Evolutionary conservation across 345 rosid genomes (phyloP), one percentile per base, ranked within the genome.

Genomic region (Crucihimalaya himalaica): DNA sequence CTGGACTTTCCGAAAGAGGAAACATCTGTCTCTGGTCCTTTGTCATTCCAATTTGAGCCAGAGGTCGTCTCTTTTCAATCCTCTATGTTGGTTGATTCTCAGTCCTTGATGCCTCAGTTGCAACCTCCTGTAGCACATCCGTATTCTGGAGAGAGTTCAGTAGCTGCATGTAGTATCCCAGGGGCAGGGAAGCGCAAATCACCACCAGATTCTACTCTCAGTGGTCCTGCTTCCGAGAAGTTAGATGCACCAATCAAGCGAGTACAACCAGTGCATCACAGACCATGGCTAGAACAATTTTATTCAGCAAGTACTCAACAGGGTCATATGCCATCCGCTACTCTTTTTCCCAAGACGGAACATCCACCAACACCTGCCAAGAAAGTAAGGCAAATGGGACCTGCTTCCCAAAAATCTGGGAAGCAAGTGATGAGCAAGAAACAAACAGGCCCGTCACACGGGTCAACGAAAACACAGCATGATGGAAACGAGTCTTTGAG

Each of bases 241-340:
- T 65, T 73, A 23, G 70, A 63, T 50, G 31, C 60, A 48, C 80
- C 92, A 28, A 85, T 66, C 73, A 95, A 86, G 75, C 82, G 85
- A 55, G 62, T 83, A 45, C 79, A 79, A 18, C 89, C 87, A 5
- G 45, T 68, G 74, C 94, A 92, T 63, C 87, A 84, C 75, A 88
- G 96, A 76, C 99, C 98, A 40, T 95, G 98, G 99, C 76, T 91
- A 77, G 89, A 84, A 68, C 89, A 81, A 42, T 62, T 68, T 14
- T 61, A 78, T 43, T 57, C 78, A 25, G 58, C 80, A 32, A 78
- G 74, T 70, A 82, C 65, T 69, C 62, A 29, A 20, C 55, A 29
- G 5, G 53, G 45, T 71, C 82, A 82, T 63, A 54, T 72, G 66
- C 90, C 80, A 43, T 59, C 83, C 3, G 6, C 70, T 48, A 57